Evolutionary conservation across 805 yeast species (phyloP).

Genomic region (Starmerella tilneyi): DNA sequence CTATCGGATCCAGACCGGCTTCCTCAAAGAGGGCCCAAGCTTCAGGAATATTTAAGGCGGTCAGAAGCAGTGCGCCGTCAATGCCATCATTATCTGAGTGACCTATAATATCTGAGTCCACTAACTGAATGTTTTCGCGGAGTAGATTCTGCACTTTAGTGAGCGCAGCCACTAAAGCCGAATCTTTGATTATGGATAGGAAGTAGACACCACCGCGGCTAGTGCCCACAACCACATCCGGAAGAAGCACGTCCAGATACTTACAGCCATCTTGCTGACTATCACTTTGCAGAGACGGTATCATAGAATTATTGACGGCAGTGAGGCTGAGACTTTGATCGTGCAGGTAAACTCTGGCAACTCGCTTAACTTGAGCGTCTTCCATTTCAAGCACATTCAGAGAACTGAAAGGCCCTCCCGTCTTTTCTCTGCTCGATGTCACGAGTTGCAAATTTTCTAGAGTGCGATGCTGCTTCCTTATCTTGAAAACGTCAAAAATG

Average conservation of each 20-base stretch:
- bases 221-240: not conserved
- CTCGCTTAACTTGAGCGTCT: not conserved
- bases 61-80: conserved; percentile 1
- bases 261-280: not conserved
- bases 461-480: no score
- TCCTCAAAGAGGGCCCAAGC: not conserved
- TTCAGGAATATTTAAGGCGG: not conserved
- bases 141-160: not conserved
- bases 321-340: conserved; percentile 1
- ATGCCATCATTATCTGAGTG: not conserved
- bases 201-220: not conserved
- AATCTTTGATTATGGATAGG: not conserved
- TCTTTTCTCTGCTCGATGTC: not conserved
- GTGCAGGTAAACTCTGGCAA: not conserved
- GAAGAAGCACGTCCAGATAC: not conserved
- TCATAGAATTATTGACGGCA: not conserved
- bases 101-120: not conserved
- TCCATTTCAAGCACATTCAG: not conserved
- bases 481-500: not conserved
- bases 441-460: not conserved
- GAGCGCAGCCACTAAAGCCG: not conserved
- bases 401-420: not conserved
- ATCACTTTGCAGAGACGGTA: not conserved
- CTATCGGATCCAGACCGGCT: not conserved
- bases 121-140: not conserved